Base-by-base conservation (phyloP, 306 rosid genomes). In the Cicer arietinum region DNA sequence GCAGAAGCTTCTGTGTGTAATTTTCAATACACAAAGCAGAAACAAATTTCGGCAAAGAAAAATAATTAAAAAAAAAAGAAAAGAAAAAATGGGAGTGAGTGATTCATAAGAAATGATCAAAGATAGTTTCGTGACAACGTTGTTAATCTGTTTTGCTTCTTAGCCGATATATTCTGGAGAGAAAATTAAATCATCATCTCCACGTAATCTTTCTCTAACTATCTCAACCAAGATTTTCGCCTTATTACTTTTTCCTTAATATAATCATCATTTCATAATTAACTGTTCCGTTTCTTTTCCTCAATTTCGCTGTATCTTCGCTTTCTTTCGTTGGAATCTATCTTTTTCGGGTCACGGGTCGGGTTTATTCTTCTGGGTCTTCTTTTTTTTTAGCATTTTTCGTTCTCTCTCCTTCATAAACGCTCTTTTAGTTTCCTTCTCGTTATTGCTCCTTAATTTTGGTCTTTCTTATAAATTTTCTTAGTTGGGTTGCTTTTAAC, bases 71-170 rank as follows among this genome's bases (percentile, higher is more conserved):
- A 22, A 18, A 18, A 47, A 67, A 0, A 57, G 45, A 13, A 64
- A 8, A 16, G 25, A 76, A 50, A 62, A 9, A 80, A 68, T 0
- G 8, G 4, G n/a, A 6, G 41, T 2, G 66, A 67, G 84, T 69
- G 73, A 58, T 64, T 71, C 46, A 35, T 20, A 67, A 85, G 88
- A 74, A 80, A 61, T 56, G 63, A 50, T 58, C 53, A 14, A 20
- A 76, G 69, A 74, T 74, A 84, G 85, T 89, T 84, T 86, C 93
- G 95, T 86, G 81, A 71, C 59, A 76, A 71, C 77, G 69, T 89
- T 69, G 20, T 65, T 65, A 9, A 40, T 63, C 69, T 63, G 79
- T 77, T 79, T 63, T 78, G 79, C 76, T 73, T 10, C 9, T 37
- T 64, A 68, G 67, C 40, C 14, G 47, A 77, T 65, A 77, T 48